A percentile compares a stretch with the other conserved stretches of the same genome.
Evolutionary conservation across 2,329 filamentous ascomycete genomes (phyloP).

Genomic region (Cladosporium sp.): DNA sequence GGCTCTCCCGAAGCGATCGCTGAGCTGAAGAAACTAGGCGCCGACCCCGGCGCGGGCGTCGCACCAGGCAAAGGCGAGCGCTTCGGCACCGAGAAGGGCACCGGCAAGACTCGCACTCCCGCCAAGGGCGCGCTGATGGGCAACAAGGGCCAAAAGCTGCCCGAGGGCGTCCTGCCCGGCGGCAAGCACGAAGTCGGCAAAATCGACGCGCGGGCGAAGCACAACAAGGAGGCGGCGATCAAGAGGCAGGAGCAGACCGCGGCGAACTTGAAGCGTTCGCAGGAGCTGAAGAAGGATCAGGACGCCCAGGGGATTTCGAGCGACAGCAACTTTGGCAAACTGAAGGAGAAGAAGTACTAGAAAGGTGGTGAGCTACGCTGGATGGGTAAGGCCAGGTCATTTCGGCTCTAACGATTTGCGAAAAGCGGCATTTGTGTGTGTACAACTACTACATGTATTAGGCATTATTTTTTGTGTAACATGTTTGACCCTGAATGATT

Average conservation of each 20-base stretch:
- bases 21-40: constrained; percentile 29
- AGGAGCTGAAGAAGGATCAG: constrained; percentile 29
- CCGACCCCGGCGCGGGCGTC: constrained; percentile 32
- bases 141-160: constrained; percentile 36
- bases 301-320: constrained; percentile 23
- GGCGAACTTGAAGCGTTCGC: constrained; percentile 30
- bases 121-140: constrained; percentile 29
- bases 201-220: constrained; percentile 31
- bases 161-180: constrained; percentile 34
- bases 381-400: background rate
- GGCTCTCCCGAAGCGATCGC: constrained; percentile 33
- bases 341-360: constrained; percentile 12
- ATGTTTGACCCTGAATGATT: background rate
- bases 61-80: constrained; percentile 33
- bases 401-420: background rate
- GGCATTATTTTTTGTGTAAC: background rate
- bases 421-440: constrained; percentile 4
- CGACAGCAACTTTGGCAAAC: constrained; percentile 18
- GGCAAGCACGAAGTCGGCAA: constrained; percentile 35
- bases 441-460: background rate
- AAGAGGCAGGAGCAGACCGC: constrained; percentile 31
- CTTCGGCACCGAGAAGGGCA: constrained; percentile 26
- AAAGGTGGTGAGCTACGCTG: background rate
- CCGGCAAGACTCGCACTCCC: constrained; percentile 26
- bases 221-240: constrained; percentile 32